Evolutionary conservation across 768 basidiomycete species (phyloP).

Genomic region (Pisolithus microcarpus): DNA sequence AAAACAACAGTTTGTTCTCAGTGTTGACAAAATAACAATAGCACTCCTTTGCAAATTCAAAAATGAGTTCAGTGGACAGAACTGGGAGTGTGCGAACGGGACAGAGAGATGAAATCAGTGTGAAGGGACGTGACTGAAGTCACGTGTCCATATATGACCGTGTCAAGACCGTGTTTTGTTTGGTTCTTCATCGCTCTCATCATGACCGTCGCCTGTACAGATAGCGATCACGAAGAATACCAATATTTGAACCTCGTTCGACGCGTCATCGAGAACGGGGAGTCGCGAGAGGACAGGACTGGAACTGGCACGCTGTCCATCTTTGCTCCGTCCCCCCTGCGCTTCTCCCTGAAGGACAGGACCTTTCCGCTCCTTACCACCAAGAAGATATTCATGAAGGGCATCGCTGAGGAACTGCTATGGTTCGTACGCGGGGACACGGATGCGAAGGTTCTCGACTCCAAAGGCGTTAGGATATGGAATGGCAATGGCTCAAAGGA

Average conservation of each 20-base stretch:
- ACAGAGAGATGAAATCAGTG: no score
- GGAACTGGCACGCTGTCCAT: slow-evolving; percentile 90
- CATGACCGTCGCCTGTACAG: neutral
- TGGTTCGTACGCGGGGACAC: slow-evolving; percentile 91
- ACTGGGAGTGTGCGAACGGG: no score
- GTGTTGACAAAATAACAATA: no score
- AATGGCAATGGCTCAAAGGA: slow-evolving; percentile 90
- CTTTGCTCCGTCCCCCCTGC: slow-evolving; percentile 85
- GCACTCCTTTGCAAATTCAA: no score
- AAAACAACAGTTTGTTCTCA: no score
- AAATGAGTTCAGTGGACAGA: no score
- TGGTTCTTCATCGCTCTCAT: no score
- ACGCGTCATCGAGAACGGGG: slow-evolving; percentile 68
- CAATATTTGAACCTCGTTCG: slow-evolving; percentile 86
- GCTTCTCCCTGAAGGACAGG: slow-evolving; percentile 75
- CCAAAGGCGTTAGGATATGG: slow-evolving; percentile 93
- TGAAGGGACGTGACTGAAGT: no score
- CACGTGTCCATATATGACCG: no score
- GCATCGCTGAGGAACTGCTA: slow-evolving; percentile 87
- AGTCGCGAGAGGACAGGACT: slow-evolving; percentile 80
- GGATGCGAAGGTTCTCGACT: slow-evolving; percentile 66
- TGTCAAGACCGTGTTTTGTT: no score
- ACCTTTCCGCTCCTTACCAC: slow-evolving; percentile 89
- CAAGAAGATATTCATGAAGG: slow-evolving; percentile 88
- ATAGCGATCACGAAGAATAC: slow-evolving; percentile 63